Base-by-base conservation (phyloP, 2,329 filamentous ascomycete genomes). In the Aureobasidium melanogenum region DNA sequence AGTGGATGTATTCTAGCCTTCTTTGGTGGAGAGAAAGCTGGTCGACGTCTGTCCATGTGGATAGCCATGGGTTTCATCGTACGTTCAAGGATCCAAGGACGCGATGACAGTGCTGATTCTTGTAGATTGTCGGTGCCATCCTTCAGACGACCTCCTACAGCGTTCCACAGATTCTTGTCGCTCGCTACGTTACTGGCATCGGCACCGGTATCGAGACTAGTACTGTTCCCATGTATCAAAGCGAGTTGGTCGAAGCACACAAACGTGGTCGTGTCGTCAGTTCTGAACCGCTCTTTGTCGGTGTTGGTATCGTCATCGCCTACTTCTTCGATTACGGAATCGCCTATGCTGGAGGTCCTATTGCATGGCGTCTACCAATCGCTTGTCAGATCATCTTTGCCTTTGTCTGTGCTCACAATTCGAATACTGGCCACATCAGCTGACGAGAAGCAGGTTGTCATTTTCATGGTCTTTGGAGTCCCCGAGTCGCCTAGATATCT, bases 291-390 rank as follows among this genome's bases (percentile, higher is more conserved):
- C 64, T 72, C 2, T 72, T 73, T 47, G 70, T 73, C 0, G 71
- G 71, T 8, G 69, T 73, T 5, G 71, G 71, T 3, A 67, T 71
- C 38, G 70, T 72, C 3, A 70, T 71, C 34, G 62, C 67, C 6
- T 73, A 71, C 62, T 70, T 70, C 64, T 71, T 71, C 61, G 71
- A 73, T 43, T 72, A 71, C 56, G 71, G 71, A 8, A 75, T 76
- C 69, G 68, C 66, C n/a, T 76, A 69, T 39, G 71, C 74, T 12
- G 65, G 69, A n/a, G 77, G 77, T 2, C 69, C 71, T 3, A 72
- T 78, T 15, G 75, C 74, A 3, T 80, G 78, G 78, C 68, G 78
- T 17, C 62, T 80, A 0, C 78, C 78, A 0, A 75, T 80, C 44
- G 76, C 75, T 5, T 78, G 74, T 59, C 78, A 80, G 64, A 71